phyloP scores from a whole-genome alignment of 2,329 filamentous ascomycete genomes.

The Fusarium incarnatum region DNA sequence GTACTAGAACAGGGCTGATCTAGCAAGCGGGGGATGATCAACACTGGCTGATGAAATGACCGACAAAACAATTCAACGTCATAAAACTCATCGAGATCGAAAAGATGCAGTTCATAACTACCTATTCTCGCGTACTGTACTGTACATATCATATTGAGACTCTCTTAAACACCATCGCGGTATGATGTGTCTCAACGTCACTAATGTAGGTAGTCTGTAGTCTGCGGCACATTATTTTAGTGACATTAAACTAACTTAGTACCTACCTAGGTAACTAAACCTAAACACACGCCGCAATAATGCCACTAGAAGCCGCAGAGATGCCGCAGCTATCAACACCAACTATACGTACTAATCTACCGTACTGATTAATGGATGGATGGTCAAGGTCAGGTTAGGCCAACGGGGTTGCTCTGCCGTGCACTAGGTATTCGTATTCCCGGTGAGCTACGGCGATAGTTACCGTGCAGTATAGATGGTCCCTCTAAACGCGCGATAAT shows the following conservation, averaged over 20 bases:
- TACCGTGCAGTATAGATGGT: neutral
- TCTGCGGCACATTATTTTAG: neutral
- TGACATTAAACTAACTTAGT: neutral
- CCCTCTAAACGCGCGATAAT: conserved; percentile 11
- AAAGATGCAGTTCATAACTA: neutral
- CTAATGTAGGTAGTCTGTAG: neutral
- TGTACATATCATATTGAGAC: neutral
- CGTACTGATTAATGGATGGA: neutral
- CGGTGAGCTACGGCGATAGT: conserved; percentile 5
- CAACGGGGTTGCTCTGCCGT: conserved; percentile 21
- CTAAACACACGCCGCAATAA: neutral
- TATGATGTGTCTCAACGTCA: neutral
- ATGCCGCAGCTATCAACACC: conserved; percentile 13
- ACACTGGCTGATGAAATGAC: neutral
- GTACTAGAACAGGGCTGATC: conserved; percentile 23
- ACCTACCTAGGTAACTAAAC: neutral
- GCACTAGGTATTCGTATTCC: neutral
- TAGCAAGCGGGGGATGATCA: neutral
- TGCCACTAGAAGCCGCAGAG: conserved; percentile 5
- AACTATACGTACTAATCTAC: too few relatives aligned
- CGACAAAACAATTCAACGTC: conserved; percentile 1
- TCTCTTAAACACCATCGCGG: neutral
- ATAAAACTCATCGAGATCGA: conserved; percentile 11
- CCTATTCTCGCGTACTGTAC: neutral
- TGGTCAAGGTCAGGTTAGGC: too few relatives aligned